Conservation (phyloP, 2,329 filamentous ascomycete species). For the Penicillium decumbens region DNA sequence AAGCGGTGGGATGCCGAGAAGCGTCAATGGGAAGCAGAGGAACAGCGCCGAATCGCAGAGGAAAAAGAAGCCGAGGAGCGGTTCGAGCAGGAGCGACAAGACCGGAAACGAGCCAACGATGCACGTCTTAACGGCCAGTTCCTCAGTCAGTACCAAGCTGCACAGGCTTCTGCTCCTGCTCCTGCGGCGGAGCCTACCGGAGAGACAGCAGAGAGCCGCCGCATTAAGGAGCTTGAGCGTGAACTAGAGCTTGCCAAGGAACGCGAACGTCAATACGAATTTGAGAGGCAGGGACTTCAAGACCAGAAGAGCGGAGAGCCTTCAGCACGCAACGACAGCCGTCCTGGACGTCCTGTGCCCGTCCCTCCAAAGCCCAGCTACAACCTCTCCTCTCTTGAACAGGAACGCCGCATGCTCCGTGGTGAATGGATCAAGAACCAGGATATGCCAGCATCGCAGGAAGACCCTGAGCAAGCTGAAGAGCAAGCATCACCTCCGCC, state of each 20-base stretch:
- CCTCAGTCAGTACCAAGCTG: slow-evolving; percentile 78
- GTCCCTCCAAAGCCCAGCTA: slow-evolving; percentile 44
- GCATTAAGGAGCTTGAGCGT: slow-evolving; percentile 74
- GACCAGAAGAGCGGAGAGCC: slow-evolving; percentile 21
- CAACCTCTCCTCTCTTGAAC: slow-evolving; percentile 55
- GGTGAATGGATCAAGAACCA: slow-evolving; percentile 51
- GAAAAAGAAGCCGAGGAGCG: slow-evolving; percentile 68
- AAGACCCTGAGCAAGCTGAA: slow-evolving; percentile 10
- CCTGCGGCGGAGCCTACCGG: slow-evolving; percentile 34
- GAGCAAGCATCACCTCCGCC: slow-evolving; percentile 24
- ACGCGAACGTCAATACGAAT: slow-evolving; percentile 61
- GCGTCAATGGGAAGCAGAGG: slow-evolving; percentile 69
- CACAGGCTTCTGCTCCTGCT: slow-evolving; percentile 49
- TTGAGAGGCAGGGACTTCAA: slow-evolving; percentile 52
- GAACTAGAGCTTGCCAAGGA: slow-evolving; percentile 65
- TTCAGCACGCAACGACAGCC: slow-evolving; percentile 25
- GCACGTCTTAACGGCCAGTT: slow-evolving; percentile 73
- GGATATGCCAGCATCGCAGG: slow-evolving; percentile 18
- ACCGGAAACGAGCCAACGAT: slow-evolving; percentile 58
- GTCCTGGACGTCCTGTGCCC: slow-evolving; percentile 29
- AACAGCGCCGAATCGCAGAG: slow-evolving; percentile 65
- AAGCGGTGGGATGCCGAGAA: slow-evolving; percentile 51
- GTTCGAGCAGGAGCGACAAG: slow-evolving; percentile 62
- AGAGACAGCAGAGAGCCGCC: slow-evolving; percentile 56
- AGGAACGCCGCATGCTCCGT: slow-evolving; percentile 57